Base-by-base conservation (phyloP, 352 stramenopile genomes). In the Phytophthora pseudosyringae region DNA sequence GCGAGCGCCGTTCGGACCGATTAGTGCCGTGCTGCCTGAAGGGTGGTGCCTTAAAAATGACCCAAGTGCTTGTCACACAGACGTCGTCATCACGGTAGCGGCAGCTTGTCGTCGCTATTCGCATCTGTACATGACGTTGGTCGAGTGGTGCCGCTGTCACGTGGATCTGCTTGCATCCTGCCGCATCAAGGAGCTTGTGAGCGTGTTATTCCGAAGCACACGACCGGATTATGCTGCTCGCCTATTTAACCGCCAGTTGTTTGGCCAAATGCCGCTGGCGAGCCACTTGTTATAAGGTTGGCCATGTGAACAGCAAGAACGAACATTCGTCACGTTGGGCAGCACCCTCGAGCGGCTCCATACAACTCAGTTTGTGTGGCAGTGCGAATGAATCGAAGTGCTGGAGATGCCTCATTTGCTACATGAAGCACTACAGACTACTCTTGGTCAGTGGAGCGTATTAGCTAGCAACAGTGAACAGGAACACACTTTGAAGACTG, bases 101-200 rank as follows among this genome's bases (percentile, higher is more conserved):
- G n/a, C 45, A 47, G 41, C 46, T 31, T 75, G 71, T 39, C 68
- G 62, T 36, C 62, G 49, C 31, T 58, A 78, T 60, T 80, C 74
- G 21, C 61, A 86, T 26, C 46, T 86, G 15, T 86, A 86, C 25
- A 49, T 72, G 8, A 55, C 64, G 21, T 66, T 81, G 31, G 39
- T 81, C n/a, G 61, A 69, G 32, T 83, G 74, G 77, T 78, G 67
- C 49, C 48, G 58, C 1, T 32, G 38, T 45, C 58, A 80, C 39
- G 54, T 64, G n/a, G 47, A 63, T 21, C 51, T 81, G 11, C 56
- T 86, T 2, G 64, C 64, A 25, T 81, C 74, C 5, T 70, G 60
- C 26, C 71, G 77, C 29, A 74, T 58, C 43, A 68, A 73, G 50
- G 77, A 86, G 56, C 33, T 86, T 4, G 43, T 83, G 3, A 65